Evolutionary conservation across 1,284 basidiomycete species (phyloP), one percentile per base, ranked within the genome.

Genomic region (Irpex sp.): DNA sequence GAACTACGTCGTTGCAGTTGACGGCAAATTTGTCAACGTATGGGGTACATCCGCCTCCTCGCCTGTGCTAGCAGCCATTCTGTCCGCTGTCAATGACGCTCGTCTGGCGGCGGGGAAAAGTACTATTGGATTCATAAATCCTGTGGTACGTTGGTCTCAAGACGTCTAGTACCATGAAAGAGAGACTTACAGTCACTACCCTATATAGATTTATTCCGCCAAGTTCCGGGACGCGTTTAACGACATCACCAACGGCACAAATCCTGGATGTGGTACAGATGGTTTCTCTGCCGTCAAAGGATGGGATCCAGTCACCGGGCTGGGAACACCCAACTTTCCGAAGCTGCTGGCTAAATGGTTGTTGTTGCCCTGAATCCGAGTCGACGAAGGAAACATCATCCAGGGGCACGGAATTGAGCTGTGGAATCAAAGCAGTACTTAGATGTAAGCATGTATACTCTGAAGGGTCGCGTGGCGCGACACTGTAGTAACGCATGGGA

Each of bases 51-150:
- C 61, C 68, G 73, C 62, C 54, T 66, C 57, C 47, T 63, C 37
- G 63, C 70, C 70, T 21, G 75, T 83, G 1, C 83, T 85, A 63
- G 80, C 84, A 34, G 81, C 76, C 11, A 73, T 91, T 59, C 70
- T 90, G 3, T 76, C 85, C 2, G 78, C 89, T 65, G 73, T 90
- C 62, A 91, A 91, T 67, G 88, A 90, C 67, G 81, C 78, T 4
- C 78, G 81, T 13, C 67, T 84, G 15, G 70, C 70, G 2, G 73
- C 73, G 5, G 78, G 81, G 0, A 78, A 78, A 65, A 64, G 76
- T 5, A 61, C 82, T 15, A 75, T 88, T 11, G 86, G 86, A 0
- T 88, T 87, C 74, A 73, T 88, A 59, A 88, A 89, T 70, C 86
- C 85, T 4, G 77, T 83, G 64, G 48, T 87, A 26, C 87, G 88